These are phyloP conservation scores for Cryptococcus wingfieldii DNA, from an alignment of 1,284 basidiomycete genomes.

Conservation along the genomic window DNA sequence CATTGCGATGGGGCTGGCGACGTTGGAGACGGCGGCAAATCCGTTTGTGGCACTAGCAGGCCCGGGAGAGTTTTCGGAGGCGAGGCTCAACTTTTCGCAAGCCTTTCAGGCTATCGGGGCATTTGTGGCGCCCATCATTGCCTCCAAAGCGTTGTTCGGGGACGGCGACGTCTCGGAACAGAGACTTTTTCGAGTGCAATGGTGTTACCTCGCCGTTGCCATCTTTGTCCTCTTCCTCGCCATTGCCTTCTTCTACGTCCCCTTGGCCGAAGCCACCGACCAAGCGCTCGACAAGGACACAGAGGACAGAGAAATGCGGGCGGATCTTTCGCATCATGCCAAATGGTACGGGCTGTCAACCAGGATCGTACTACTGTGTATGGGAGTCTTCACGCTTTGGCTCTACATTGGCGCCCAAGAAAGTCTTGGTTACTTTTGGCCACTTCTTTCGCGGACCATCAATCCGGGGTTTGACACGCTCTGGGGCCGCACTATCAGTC, in stretches of 20 bases:
- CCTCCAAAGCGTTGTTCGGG: conserved; percentile 36
- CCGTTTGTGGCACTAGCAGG: conserved; percentile 48
- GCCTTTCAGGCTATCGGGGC: conserved; percentile 44
- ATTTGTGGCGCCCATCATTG: conserved; percentile 39
- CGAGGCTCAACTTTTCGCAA: conserved; percentile 45
- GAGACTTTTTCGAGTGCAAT: conserved; percentile 43
- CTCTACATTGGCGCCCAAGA: conserved; percentile 46
- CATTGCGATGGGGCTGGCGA: conserved; percentile 38
- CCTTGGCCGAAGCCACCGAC: conserved; percentile 40
- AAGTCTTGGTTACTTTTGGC: conserved; percentile 37
- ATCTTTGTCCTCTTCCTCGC: conserved; percentile 44
- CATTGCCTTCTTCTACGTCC: conserved; percentile 46
- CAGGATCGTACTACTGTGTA: conserved; percentile 16
- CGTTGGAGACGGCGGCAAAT: conserved; percentile 45
- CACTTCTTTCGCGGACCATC: conserved; percentile 11
- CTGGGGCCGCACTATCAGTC: conserved; percentile 32
- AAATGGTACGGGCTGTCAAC: conserved; percentile 21
- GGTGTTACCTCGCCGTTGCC: conserved; percentile 47
- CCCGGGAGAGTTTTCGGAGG: conserved; percentile 41
- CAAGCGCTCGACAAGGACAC: conserved; percentile 41
- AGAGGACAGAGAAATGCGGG: conserved; percentile 21
- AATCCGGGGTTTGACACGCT: conserved; percentile 24
- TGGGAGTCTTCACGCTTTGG: conserved; percentile 32
- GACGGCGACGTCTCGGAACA: conserved; percentile 12
- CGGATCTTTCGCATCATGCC: conserved; percentile 15